Base-by-base conservation (phyloP, 148 eudicot species). In the Chenopodium formosanum region DNA sequence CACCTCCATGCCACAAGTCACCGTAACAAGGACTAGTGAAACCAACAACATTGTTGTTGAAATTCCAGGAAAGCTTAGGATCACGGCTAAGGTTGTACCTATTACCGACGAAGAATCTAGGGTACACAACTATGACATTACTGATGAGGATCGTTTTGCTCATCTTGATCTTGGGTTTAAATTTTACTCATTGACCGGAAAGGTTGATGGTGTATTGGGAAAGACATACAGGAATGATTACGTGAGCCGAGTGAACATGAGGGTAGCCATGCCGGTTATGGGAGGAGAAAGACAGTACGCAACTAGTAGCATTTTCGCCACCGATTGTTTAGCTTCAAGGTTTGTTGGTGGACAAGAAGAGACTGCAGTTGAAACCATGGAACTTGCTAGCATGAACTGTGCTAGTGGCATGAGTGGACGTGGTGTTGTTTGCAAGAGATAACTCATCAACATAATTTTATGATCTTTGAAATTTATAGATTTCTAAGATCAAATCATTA, bases 111-210 rank as follows among this genome's bases (percentile, higher is more conserved):
- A 88, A 14, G 91, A 89, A 2, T 88, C 90, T 7, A 64, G 86
- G 37, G 73, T 83, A 1, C 92, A 89, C 81, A 84, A 83, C 74
- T 89, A 89, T 52, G 89, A 80, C 9, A 79, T 89, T 9, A 79
- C 84, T 0, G 46, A 62, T 14, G 88, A 88, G 1, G 90, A 89
- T 52, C 84, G 89, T 22, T 88, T 89, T 52, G 90, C 92, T 11
- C 92, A 89, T 81, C 87, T 89, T 2, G 90, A 89, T 60, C 64
- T 89, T 2, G 83, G 85, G 16, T 89, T 89, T 56, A 88, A 83
- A 76, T 89, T 89, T 76, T 74, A 67, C 29, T 63, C 84, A 19
- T 46, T 89, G 20, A 86, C 85, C 65, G 69, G 74, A 7, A 40
- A 53, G 23, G 90, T 89, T 23, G 86, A 84, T 13, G 90, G 90